phyloP scores from a whole-genome alignment of 139 green algal species.

The Limnomonas spitsbergensis region DNA sequence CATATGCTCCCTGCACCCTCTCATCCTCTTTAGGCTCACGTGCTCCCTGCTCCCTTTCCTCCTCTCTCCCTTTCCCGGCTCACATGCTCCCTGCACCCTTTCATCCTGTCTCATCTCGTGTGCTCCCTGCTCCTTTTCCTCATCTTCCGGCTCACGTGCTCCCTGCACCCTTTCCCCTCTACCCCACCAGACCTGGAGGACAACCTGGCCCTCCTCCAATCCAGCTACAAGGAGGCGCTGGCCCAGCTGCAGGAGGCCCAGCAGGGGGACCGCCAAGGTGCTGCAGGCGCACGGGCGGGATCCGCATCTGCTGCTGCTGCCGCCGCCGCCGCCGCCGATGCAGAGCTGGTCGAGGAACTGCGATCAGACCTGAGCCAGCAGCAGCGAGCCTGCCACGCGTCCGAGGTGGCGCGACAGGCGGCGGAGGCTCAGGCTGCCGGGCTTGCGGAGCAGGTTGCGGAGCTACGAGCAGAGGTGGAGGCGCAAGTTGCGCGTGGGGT shows the following conservation, averaged over 20 bases:
- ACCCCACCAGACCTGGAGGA: slow-evolving; percentile 8
- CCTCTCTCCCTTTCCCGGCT: no score
- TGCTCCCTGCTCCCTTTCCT: no score
- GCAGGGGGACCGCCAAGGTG: background rate
- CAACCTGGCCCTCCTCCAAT: background rate
- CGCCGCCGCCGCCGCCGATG: background rate
- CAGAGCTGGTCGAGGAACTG: slow-evolving; percentile 19
- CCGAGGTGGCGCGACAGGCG: slow-evolving; percentile 17
- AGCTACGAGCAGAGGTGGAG: slow-evolving; percentile 12
- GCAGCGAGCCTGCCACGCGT: slow-evolving; percentile 16
- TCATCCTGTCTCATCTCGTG: no score
- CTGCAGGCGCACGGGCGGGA: background rate
- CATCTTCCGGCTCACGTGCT: no score
- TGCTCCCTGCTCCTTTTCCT: no score
- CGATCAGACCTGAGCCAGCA: slow-evolving; percentile 19
- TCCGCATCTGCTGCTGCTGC: no score
- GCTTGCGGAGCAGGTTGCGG: slow-evolving; percentile 33
- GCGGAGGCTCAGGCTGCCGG: slow-evolving; percentile 33
- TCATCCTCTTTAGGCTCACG: no score
- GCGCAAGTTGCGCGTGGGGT: slow-evolving; percentile 12
- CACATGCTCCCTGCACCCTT: no score
- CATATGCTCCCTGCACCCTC: no score
- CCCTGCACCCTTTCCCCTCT: no score
- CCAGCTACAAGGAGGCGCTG: background rate
- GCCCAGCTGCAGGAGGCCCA: background rate